phyloP scores from a whole-genome alignment of 1,139 yeast species.

The Zygoascus meyerae region DNA sequence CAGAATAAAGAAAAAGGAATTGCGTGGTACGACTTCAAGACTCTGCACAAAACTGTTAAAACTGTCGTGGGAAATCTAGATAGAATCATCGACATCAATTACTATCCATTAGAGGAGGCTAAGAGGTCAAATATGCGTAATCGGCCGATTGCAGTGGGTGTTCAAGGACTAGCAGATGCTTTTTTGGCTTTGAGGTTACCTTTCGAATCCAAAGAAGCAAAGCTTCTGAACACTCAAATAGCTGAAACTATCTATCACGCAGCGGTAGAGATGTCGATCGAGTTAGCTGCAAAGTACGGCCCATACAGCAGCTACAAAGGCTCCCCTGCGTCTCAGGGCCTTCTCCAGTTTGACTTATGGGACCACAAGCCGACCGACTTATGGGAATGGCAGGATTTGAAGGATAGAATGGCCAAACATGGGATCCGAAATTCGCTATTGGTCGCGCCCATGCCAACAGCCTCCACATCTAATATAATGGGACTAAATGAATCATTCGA shows the following conservation, averaged over 20 bases:
- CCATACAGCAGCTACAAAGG: constrained; percentile 56
- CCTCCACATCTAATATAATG: constrained; percentile 73
- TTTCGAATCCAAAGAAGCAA: constrained; percentile 60
- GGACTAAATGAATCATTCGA: constrained; percentile 80
- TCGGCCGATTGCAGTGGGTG: constrained; percentile 75
- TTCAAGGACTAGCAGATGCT: constrained; percentile 73
- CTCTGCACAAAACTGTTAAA: constrained; percentile 57
- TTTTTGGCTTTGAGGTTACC: constrained; percentile 60
- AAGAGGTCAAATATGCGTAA: constrained; percentile 55
- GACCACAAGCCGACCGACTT: constrained; percentile 50
- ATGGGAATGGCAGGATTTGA: constrained; percentile 60
- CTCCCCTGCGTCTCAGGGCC: constrained; percentile 67
- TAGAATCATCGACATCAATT: constrained; percentile 59
- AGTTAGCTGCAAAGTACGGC: constrained; percentile 54
- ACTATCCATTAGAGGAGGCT: constrained; percentile 61
- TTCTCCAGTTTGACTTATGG: constrained; percentile 70
- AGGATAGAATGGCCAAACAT: constrained; percentile 43
- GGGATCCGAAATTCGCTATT: constrained; percentile 69
- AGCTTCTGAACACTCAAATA: constrained; percentile 54
- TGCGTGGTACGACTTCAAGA: constrained; percentile 50
- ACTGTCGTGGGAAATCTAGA: constrained; percentile 60
- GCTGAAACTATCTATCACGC: constrained; percentile 83
- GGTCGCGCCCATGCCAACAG: constrained; percentile 88
- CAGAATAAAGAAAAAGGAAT: constrained; percentile 31
- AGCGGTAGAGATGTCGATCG: constrained; percentile 65